Base-by-base conservation (phyloP, 75 land plant genomes). In the Adiantum capillusveneris region DNA sequence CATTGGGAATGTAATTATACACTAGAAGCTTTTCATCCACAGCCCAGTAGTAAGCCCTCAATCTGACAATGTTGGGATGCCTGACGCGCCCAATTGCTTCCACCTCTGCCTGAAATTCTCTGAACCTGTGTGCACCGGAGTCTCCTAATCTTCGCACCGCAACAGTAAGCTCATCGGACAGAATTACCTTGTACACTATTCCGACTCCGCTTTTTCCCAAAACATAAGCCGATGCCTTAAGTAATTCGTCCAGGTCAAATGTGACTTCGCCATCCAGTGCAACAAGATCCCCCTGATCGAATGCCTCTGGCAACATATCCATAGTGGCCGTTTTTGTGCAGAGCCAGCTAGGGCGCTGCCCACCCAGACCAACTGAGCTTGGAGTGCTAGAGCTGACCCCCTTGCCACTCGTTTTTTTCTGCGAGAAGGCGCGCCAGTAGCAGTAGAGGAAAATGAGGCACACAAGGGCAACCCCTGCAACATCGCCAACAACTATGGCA, bases 1-100 rank as follows among this genome's bases (percentile, higher is more conserved):
- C 92, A 68, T 78, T 79, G 18, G 84, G 82, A 20, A 87, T 57
- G 66, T 73, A 87, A 58, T 87, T 84, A 57, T 87, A 87, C 27
- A 87, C 73, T 9, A 87, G 86, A 14, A 87, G 75, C 69, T 87
- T 81, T 75, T 87, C 92, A 56, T 84, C 87, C 12, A 68, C 64
- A 29, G 81, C 79, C 82, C 84, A 83, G 49, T 84, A 84, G 65
- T 81, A 87, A 5, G 92, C 86, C 55, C 72, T 72, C 6, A 87
- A 68, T 11, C 75, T 65, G 18, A 81, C 88, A 28, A 87, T 63
- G 45, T 81, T 78, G 1, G 82, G 70, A 59, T 87, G 92, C 64
- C 80, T 66, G 30, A 87, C 30, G 36, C 71, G 82, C 2, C 87
- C 87, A 48, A 87, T 73, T 0, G 80, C 77, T 66, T 79, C 80